Conservation (phyloP, 2,329 filamentous ascomycete genomes). For the Calonectria pseudoturangicola region DNA sequence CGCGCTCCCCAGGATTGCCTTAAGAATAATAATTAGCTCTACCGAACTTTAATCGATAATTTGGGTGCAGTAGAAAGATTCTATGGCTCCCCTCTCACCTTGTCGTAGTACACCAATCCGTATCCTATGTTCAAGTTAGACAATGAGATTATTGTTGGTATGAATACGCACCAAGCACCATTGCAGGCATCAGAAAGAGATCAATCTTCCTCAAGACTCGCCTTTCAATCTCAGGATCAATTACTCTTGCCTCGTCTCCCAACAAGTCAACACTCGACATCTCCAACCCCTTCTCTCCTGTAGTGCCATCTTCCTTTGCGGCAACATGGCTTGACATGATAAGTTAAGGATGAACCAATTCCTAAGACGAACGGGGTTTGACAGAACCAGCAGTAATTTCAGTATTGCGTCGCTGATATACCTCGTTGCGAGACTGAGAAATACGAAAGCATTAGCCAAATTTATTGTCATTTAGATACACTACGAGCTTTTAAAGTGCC, state of each 20-base stretch:
- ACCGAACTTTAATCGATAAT: not conserved
- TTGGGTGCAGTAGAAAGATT: not conserved
- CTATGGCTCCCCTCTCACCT: not conserved
- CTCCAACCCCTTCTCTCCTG: not conserved
- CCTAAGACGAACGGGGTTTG: no score
- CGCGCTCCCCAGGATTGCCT: conserved; percentile 1
- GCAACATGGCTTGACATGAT: no score
- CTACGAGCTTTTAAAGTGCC: no score
- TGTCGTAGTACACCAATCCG: conserved; percentile 3
- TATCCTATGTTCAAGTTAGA: not conserved
- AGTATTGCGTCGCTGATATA: no score
- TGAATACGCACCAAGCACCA: conserved; percentile 4
- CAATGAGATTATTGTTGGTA: not conserved
- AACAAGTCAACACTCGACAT: not conserved
- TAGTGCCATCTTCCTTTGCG: no score
- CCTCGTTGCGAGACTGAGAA: no score
- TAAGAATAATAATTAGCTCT: not conserved
- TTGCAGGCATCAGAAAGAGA: conserved; percentile 12
- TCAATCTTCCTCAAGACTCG: not conserved
- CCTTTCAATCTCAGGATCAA: not conserved
- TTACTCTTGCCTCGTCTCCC: not conserved
- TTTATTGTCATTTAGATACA: no score
- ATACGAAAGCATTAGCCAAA: no score
- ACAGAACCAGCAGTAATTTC: no score
- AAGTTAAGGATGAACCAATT: no score